phyloP scores from a whole-genome alignment of 495 filamentous ascomycete species.

The Neurospora sp. region DNA sequence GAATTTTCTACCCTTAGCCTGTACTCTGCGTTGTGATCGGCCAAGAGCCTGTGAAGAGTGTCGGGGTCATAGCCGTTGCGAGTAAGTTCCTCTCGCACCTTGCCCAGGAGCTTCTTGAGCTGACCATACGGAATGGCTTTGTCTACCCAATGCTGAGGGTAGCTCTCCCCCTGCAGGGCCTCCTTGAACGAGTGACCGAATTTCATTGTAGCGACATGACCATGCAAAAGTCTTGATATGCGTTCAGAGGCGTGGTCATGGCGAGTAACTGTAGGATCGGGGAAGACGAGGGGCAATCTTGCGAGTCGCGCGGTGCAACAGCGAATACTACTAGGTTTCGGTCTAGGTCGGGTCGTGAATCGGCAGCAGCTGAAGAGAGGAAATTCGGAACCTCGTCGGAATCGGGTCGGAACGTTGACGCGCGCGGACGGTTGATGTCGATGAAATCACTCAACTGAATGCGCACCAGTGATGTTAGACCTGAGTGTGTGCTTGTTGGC shows the following conservation, averaged over 20 bases:
- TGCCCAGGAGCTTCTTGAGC: constrained; percentile 68
- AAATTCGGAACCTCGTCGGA: not conserved
- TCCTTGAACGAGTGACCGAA: constrained; percentile 61
- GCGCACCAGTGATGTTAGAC: not conserved
- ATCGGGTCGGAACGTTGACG: not conserved
- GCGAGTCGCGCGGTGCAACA: not conserved
- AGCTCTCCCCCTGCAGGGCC: constrained; percentile 44
- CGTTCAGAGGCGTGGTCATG: constrained; percentile 16
- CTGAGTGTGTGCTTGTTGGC: not conserved
- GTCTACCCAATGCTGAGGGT: constrained; percentile 57
- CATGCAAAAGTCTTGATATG: constrained; percentile 11
- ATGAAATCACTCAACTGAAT: not conserved
- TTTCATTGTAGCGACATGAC: constrained; percentile 46
- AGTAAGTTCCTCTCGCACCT: constrained; percentile 50
- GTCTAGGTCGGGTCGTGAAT: not conserved
- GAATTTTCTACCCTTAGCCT: constrained; percentile 30
- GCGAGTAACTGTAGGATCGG: constrained; percentile 6
- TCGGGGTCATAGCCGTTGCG: constrained; percentile 50
- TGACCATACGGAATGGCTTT: constrained; percentile 62
- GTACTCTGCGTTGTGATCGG: constrained; percentile 35
- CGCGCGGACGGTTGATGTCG: not conserved
- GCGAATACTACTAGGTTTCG: not conserved
- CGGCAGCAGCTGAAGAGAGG: not conserved
- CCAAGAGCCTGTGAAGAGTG: constrained; percentile 44
- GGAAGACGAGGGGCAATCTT: not conserved